Conservation (phyloP, 768 basidiomycete species). For the Panus rudis region DNA sequence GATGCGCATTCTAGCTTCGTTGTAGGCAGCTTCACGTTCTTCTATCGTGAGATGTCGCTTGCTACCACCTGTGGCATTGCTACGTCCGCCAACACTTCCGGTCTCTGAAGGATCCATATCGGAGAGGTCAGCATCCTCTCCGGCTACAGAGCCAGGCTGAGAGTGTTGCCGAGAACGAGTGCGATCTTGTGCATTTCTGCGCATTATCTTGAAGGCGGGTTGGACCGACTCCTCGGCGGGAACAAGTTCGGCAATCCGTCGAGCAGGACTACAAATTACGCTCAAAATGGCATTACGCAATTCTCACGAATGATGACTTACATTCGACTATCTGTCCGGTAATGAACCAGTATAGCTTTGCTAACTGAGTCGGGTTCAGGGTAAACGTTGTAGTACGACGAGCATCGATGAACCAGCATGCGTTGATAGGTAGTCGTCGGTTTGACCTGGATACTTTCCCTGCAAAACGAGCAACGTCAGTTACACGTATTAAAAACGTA, state of each 20-base stretch:
- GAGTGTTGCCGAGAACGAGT: conserved; percentile 52
- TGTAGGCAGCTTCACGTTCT: conserved; percentile 85
- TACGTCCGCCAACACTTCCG: conserved; percentile 68
- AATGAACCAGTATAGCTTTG: conserved; percentile 55
- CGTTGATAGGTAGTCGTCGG: conserved; percentile 79
- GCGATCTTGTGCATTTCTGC: conserved; percentile 50
- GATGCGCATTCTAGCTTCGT: conserved; percentile 78
- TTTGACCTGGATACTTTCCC: conserved; percentile 56
- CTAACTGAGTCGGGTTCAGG: conserved; percentile 61
- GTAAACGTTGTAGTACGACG: conserved; percentile 68
- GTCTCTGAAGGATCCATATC: conserved; percentile 76
- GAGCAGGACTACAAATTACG: conserved; percentile 46
- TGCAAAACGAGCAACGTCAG: conserved; percentile 22
- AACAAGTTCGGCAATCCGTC: conserved; percentile 69
- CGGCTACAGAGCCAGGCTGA: conserved; percentile 65
- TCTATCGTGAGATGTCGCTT: conserved; percentile 77
- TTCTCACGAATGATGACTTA: conserved; percentile 31
- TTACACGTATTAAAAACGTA: conserved; percentile 2
- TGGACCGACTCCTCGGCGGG: conserved; percentile 63
- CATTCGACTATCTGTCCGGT: conserved; percentile 67
- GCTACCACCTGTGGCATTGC: conserved; percentile 48
- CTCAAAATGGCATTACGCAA: conserved; percentile 6
- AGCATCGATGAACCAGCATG: conserved; percentile 80
- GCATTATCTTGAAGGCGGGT: conserved; percentile 88
- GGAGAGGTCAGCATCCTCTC: conserved; percentile 71